Evolutionary conservation across 73 alveolate species (phyloP).

Genomic region (Blepharisma japonicum): DNA sequence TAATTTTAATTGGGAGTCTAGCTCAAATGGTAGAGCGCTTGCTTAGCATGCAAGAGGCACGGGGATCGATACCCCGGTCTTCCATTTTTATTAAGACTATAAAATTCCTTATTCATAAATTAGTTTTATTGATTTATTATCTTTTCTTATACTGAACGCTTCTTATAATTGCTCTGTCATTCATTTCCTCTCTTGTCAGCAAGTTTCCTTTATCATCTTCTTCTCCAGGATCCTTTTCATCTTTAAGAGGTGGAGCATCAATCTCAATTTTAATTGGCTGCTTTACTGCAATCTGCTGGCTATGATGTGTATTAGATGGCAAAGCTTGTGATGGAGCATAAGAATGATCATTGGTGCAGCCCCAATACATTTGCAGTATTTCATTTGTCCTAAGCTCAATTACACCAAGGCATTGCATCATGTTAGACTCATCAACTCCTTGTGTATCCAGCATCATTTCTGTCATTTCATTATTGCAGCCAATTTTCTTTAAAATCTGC

Average conservation of each 20-base stretch:
- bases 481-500: slow-evolving; percentile 51
- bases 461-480: slow-evolving; percentile 43
- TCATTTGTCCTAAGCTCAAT: slow-evolving; percentile 67
- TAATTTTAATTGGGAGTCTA: too few relatives aligned
- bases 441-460: slow-evolving; percentile 39
- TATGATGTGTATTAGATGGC: not conserved
- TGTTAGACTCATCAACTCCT: slow-evolving; percentile 57
- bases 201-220: slow-evolving; percentile 31
- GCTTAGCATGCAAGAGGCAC: too few relatives aligned
- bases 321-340: not conserved
- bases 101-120: too few relatives aligned
- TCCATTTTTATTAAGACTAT: too few relatives aligned
- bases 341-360: slow-evolving; percentile 27
- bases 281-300: too few relatives aligned
- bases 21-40: too few relatives aligned
- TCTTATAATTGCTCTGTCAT: slow-evolving; percentile 21
- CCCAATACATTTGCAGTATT: slow-evolving; percentile 52
- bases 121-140: not conserved
- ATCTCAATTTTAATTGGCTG: not conserved
- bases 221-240: not conserved
- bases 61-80: not conserved
- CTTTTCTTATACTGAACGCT: slow-evolving; percentile 28
- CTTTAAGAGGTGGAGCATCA: slow-evolving; percentile 31
- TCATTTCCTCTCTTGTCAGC: not conserved
- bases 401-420: slow-evolving; percentile 62